A percentile compares a stretch with the other conserved stretches of the same genome.
phyloP scores from a whole-genome alignment of 2,329 filamentous ascomycete species.

The Aspergillus persii region DNA sequence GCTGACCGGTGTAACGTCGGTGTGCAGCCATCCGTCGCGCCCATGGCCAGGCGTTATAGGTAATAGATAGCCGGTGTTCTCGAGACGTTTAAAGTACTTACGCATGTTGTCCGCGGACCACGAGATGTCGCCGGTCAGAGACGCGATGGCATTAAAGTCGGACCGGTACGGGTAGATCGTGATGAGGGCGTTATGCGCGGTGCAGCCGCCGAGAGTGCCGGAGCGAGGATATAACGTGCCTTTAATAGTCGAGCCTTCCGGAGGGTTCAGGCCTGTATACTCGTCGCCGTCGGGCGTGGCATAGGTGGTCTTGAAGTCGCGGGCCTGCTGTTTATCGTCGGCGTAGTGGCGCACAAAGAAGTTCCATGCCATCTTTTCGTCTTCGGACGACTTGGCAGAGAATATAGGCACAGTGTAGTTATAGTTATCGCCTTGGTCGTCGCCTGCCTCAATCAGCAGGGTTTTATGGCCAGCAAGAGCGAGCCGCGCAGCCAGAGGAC shows the following conservation, averaged over 20 bases:
- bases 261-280: slow-evolving; percentile 56
- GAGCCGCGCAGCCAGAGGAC: slow-evolving; percentile 36
- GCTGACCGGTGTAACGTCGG: slow-evolving; percentile 39
- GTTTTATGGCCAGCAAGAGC: slow-evolving; percentile 35
- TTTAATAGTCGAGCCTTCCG: slow-evolving; percentile 50
- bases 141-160: slow-evolving; percentile 59
- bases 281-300: slow-evolving; percentile 47
- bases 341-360: slow-evolving; percentile 37
- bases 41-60: slow-evolving; percentile 46
- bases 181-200: slow-evolving; percentile 62
- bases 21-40: slow-evolving; percentile 27
- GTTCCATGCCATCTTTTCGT: slow-evolving; percentile 32
- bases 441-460: slow-evolving; percentile 38
- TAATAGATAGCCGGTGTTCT: slow-evolving; percentile 54
- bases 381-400: slow-evolving; percentile 28
- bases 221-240: slow-evolving; percentile 60
- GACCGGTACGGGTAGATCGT: slow-evolving; percentile 58
- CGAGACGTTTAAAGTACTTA: slow-evolving; percentile 54
- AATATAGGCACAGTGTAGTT: slow-evolving; percentile 32
- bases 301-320: slow-evolving; percentile 41
- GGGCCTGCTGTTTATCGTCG: slow-evolving; percentile 27
- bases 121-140: slow-evolving; percentile 58
- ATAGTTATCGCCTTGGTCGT: slow-evolving; percentile 31
- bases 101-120: slow-evolving; percentile 61
- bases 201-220: slow-evolving; percentile 58